A percentile compares a stretch with the other conserved stretches of the same genome.
phyloP scores from a whole-genome alignment of 2,329 filamentous ascomycete species.

The Alternaria triticina region DNA sequence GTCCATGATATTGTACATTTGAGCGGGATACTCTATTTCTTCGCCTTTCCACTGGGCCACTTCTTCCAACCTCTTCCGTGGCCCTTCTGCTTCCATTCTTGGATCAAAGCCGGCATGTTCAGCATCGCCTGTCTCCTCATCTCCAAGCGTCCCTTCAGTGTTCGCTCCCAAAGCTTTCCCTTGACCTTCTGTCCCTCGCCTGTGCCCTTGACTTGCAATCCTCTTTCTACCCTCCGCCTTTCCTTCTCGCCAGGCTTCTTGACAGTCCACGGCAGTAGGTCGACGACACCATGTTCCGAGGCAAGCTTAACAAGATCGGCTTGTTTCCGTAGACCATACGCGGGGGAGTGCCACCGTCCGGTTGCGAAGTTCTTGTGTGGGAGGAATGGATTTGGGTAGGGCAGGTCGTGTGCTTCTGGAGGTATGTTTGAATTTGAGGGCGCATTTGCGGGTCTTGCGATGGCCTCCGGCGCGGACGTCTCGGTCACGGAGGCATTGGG shows the following conservation, averaged over 20 bases:
- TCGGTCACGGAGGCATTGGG: constrained; percentile 50
- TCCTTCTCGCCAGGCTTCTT: constrained; percentile 78
- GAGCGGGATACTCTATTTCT: constrained; percentile 13
- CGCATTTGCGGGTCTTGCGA: constrained; percentile 14
- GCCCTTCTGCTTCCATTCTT: constrained; percentile 83
- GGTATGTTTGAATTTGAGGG: constrained; percentile 21
- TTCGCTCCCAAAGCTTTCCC: constrained; percentile 92
- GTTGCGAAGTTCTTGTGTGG: constrained; percentile 79
- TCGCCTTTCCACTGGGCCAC: constrained; percentile 62
- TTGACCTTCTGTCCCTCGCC: constrained; percentile 93
- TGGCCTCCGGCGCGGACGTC: constrained; percentile 36
- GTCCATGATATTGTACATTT: background rate
- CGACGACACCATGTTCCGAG: constrained; percentile 76
- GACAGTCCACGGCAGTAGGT: constrained; percentile 75
- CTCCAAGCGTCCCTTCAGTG: constrained; percentile 82
- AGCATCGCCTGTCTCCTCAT: constrained; percentile 90
- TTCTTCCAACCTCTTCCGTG: constrained; percentile 78
- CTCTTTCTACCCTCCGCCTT: constrained; percentile 75
- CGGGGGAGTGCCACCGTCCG: constrained; percentile 81
- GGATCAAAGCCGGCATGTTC: constrained; percentile 90
- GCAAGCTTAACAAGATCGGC: constrained; percentile 91
- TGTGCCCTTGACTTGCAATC: constrained; percentile 86
- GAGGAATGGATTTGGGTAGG: constrained; percentile 79
- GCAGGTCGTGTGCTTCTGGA: constrained; percentile 48
- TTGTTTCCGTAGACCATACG: constrained; percentile 84